Conservation (phyloP, 129 eudicot species). For the Chrysanthemum makinoi region DNA sequence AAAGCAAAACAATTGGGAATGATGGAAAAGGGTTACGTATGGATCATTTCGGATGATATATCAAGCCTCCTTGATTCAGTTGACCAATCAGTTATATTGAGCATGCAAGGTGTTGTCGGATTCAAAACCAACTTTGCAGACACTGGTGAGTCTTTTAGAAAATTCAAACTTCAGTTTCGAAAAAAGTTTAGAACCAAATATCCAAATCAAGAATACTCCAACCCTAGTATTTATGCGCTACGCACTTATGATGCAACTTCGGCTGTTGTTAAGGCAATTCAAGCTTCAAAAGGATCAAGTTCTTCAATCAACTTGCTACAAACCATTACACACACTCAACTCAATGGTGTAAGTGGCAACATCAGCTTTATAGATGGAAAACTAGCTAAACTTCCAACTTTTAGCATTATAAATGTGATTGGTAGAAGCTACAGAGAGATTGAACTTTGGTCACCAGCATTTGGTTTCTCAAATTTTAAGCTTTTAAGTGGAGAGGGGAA, state of each 20-base stretch:
- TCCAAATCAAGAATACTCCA: constrained; percentile 42
- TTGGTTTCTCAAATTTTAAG: constrained; percentile 37
- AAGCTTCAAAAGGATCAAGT: constrained; percentile 16
- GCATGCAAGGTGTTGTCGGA: constrained; percentile 71
- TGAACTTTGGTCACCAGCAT: constrained; percentile 45
- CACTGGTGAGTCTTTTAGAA: constrained; percentile 15
- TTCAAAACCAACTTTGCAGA: constrained; percentile 38
- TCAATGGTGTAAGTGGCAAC: constrained; percentile 47
- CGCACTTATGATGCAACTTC: constrained; percentile 44
- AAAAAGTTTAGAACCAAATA: constrained; percentile 37
- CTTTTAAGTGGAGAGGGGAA: constrained; percentile 15
- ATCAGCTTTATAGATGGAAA: constrained; percentile 45
- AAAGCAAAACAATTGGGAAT: constrained; percentile 53
- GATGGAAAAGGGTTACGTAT: constrained; percentile 59
- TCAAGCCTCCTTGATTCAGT: constrained; percentile 52
- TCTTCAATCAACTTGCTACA: constrained; percentile 13
- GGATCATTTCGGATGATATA: constrained; percentile 64
- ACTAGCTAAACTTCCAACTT: constrained; percentile 36
- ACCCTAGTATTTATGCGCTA: constrained; percentile 47
- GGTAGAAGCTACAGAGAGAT: constrained; percentile 60
- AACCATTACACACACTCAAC: constrained; percentile 24
- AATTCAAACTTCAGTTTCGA: constrained; percentile 47
- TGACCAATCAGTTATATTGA: constrained; percentile 36
- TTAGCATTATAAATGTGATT: constrained; percentile 52
- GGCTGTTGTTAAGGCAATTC: constrained; percentile 22